phyloP scores from a whole-genome alignment of 768 basidiomycete genomes.

The Sporobolomyces phaffii region DNA sequence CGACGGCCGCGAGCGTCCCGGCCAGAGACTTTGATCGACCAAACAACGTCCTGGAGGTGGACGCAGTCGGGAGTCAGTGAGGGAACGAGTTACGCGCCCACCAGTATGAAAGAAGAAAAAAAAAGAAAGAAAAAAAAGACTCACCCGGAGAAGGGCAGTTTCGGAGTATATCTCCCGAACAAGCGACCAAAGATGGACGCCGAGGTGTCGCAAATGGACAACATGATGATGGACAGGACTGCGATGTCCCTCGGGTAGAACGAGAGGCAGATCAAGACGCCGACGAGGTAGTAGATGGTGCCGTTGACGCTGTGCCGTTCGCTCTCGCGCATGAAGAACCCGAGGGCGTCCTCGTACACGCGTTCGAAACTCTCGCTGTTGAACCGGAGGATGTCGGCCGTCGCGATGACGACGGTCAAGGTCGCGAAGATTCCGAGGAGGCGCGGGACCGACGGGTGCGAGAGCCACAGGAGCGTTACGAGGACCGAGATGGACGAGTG shows the following conservation, averaged over 20 bases:
- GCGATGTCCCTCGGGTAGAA: constrained; percentile 44
- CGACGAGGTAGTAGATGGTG: constrained; percentile 42
- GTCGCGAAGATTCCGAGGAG: constrained; percentile 19
- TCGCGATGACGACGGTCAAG: constrained; percentile 28
- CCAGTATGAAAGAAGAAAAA: no score
- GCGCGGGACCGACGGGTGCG: constrained; percentile 26
- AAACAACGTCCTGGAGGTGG: constrained; percentile 28
- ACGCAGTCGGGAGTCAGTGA: background rate
- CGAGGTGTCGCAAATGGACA: constrained; percentile 43
- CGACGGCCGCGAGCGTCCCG: constrained; percentile 39
- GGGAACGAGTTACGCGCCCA: no score
- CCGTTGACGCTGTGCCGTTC: constrained; percentile 23
- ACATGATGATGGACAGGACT: constrained; percentile 40
- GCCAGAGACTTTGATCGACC: constrained; percentile 43
- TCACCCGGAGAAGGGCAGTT: constrained; percentile 39
- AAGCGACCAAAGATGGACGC: constrained; percentile 43
- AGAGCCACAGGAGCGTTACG: constrained; percentile 35
- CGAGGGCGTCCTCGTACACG: constrained; percentile 31
- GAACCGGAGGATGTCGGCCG: constrained; percentile 39
- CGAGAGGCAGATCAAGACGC: constrained; percentile 37
- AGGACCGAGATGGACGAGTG: constrained; percentile 36
- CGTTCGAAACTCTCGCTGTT: constrained; percentile 25
- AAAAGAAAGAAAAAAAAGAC: background rate
- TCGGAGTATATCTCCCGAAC: constrained; percentile 41
- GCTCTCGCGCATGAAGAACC: constrained; percentile 34